A percentile compares a stretch with the other conserved stretches of the same genome.
Evolutionary conservation across 2,329 filamentous ascomycete genomes (phyloP).

Genomic region (Falciphora oryzae): DNA sequence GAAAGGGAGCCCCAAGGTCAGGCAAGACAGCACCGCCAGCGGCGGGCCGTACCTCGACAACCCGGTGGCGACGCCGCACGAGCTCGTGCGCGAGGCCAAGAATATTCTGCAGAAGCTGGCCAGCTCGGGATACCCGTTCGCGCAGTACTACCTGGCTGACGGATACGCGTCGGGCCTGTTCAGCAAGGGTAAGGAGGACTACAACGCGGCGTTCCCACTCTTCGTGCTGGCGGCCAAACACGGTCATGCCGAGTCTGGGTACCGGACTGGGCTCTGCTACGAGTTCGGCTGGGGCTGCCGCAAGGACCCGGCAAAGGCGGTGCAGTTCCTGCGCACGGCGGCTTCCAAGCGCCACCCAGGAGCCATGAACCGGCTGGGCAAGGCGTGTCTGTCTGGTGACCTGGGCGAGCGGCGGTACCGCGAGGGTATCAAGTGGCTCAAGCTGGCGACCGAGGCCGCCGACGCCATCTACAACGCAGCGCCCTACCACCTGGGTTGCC

Average conservation of each 20-base stretch:
- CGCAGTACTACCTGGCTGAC: conserved; percentile 95
- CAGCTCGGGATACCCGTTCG: conserved; percentile 88
- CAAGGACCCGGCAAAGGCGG: conserved; percentile 83
- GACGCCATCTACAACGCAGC: conserved; percentile 89
- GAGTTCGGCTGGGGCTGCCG: conserved; percentile 97
- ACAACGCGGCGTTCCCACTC: conserved; percentile 84
- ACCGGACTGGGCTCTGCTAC: conserved; percentile 89
- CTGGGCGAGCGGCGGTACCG: conserved; percentile 81
- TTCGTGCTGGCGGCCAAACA: conserved; percentile 94
- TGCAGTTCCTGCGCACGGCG: conserved; percentile 85
- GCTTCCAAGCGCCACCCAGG: conserved; percentile 93
- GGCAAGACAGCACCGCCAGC: conserved; percentile 39
- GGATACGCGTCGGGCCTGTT: conserved; percentile 93
- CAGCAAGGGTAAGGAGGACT: conserved; percentile 88
- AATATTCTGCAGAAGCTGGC: conserved; percentile 81
- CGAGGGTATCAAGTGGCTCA: conserved; percentile 94
- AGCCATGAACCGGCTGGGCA: conserved; percentile 85
- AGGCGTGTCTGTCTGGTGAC: conserved; percentile 84
- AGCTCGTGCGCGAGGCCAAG: conserved; percentile 80
- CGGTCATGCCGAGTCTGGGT: conserved; percentile 92
- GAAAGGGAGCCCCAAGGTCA: conserved; percentile 41
- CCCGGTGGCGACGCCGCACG: conserved; percentile 48
- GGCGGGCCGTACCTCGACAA: conserved; percentile 42
- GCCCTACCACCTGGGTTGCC: conserved; percentile 79
- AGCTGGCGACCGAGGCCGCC: conserved; percentile 82